A percentile compares a stretch with the other conserved stretches of the same genome.
Conservation (phyloP, 768 basidiomycete species). For the Coprinellus micaceus region DNA sequence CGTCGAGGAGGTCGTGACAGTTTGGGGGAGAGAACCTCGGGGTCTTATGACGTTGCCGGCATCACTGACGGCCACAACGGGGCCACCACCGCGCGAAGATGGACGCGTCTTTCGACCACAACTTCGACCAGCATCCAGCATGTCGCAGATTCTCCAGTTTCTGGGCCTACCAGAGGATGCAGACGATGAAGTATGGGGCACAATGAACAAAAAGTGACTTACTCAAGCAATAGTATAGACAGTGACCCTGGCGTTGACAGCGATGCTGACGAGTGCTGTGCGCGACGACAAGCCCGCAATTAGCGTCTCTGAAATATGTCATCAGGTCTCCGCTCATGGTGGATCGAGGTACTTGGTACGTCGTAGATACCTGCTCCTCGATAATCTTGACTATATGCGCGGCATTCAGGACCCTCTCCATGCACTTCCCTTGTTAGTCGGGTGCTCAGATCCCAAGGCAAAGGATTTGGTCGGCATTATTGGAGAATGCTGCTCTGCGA, state of each 20-base stretch:
- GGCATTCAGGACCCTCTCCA: conserved; percentile 47
- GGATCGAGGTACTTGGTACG: conserved; percentile 2
- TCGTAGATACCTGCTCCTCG: too few relatives aligned
- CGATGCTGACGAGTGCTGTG: conserved; percentile 6
- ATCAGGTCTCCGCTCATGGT: neutral
- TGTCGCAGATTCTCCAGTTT: conserved; percentile 1
- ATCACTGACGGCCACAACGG: neutral
- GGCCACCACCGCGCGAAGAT: too few relatives aligned
- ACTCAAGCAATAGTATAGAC: conserved; percentile 1
- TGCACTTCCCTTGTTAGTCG: conserved; percentile 37
- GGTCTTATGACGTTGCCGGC: neutral
- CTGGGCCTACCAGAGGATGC: neutral
- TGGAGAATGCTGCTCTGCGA: conserved; percentile 38
- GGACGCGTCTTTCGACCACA: too few relatives aligned
- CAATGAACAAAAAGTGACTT: neutral
- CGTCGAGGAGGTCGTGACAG: neutral
- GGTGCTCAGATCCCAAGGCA: conserved; percentile 34
- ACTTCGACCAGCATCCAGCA: neutral
- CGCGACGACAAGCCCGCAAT: conserved; percentile 1
- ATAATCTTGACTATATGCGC: neutral
- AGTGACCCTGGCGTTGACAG: conserved; percentile 1
- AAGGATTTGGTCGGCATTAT: conserved; percentile 38
- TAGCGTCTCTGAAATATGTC: neutral
- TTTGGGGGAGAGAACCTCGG: neutral
- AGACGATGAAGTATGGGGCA: conserved; percentile 6